Evolutionary conservation across 2,329 filamentous ascomycete species (phyloP).

Genomic region (Neofusicoccum kwambonambiense): DNA sequence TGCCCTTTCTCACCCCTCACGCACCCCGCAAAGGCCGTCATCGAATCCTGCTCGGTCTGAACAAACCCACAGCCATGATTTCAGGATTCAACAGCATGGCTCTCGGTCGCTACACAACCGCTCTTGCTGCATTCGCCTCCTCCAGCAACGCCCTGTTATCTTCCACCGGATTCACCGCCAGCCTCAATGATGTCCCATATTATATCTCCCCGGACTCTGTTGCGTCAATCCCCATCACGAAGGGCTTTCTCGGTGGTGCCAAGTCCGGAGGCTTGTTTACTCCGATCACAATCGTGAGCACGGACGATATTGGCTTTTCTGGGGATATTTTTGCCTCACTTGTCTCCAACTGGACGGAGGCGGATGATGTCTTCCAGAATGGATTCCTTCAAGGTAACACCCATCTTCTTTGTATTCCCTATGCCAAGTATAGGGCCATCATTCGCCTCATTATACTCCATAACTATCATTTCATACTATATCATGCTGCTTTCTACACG

Average conservation of each 20-base stretch:
- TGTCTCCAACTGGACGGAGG: conserved; percentile 30
- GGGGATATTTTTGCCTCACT: conserved; percentile 25
- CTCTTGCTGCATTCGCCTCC: background rate
- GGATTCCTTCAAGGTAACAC: conserved; percentile 38
- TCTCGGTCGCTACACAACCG: background rate
- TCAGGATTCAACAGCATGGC: background rate
- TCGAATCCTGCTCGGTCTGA: background rate
- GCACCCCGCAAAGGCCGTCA: background rate
- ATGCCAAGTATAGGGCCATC: background rate
- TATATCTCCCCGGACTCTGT: conserved; percentile 41
- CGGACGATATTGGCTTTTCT: conserved; percentile 25
- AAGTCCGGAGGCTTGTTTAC: conserved; percentile 28
- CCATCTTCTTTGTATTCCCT: background rate
- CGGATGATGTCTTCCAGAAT: conserved; percentile 44
- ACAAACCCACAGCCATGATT: background rate
- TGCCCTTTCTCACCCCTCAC: background rate
- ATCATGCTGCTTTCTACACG: too few relatives aligned
- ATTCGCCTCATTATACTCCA: too few relatives aligned
- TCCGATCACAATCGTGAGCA: conserved; percentile 40
- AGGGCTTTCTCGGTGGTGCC: conserved; percentile 24
- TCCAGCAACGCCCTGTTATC: conserved; percentile 19
- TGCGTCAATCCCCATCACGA: conserved; percentile 29
- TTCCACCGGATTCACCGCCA: conserved; percentile 42
- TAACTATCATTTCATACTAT: too few relatives aligned
- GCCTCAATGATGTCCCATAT: conserved; percentile 40